Evolutionary conservation across 2,329 filamentous ascomycete species (phyloP).

Genomic region (Fusarium pseudograminearum): DNA sequence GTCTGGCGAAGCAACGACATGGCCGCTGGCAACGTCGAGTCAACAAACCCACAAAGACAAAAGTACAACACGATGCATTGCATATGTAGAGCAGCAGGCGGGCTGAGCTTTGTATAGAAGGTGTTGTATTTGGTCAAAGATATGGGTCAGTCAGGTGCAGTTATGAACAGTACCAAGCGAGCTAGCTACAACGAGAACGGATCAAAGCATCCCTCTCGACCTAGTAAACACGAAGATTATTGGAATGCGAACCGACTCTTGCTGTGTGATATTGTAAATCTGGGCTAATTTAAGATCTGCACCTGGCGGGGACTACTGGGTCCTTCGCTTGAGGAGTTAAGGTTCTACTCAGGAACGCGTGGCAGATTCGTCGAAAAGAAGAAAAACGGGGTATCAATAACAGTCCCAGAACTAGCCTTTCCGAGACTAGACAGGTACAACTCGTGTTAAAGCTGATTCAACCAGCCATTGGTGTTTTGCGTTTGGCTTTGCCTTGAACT

Average conservation of each 20-base stretch:
- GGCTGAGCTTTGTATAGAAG: slow-evolving; percentile 22
- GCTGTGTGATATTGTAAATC: slow-evolving; percentile 2
- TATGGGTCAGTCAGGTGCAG: slow-evolving; percentile 34
- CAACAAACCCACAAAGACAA: slow-evolving; percentile 11
- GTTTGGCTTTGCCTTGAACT: background rate
- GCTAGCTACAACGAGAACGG: slow-evolving; percentile 37
- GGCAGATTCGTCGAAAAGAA: slow-evolving; percentile 14
- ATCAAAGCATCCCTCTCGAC: slow-evolving; percentile 27
- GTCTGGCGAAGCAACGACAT: slow-evolving; percentile 20
- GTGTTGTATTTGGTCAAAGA: slow-evolving; percentile 23
- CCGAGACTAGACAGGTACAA: slow-evolving; percentile 3
- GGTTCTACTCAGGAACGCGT: slow-evolving; percentile 33
- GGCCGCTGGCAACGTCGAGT: slow-evolving; percentile 25
- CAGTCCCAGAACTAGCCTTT: slow-evolving; percentile 25
- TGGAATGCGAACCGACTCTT: slow-evolving; percentile 40
- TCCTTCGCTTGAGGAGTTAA: slow-evolving; percentile 7
- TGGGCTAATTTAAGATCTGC: slow-evolving; percentile 22
- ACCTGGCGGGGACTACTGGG: slow-evolving; percentile 2
- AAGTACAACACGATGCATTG: slow-evolving; percentile 13
- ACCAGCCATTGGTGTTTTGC: background rate
- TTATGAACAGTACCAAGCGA: slow-evolving; percentile 34
- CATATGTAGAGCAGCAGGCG: slow-evolving; percentile 17
- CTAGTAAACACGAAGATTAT: slow-evolving; percentile 46
- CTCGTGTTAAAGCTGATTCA: background rate
- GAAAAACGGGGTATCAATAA: slow-evolving; percentile 33